A percentile compares a stretch with the other conserved stretches of the same genome.
phyloP scores from a whole-genome alignment of 768 basidiomycete species.

The Rhodosporidiobolus sp. region DNA sequence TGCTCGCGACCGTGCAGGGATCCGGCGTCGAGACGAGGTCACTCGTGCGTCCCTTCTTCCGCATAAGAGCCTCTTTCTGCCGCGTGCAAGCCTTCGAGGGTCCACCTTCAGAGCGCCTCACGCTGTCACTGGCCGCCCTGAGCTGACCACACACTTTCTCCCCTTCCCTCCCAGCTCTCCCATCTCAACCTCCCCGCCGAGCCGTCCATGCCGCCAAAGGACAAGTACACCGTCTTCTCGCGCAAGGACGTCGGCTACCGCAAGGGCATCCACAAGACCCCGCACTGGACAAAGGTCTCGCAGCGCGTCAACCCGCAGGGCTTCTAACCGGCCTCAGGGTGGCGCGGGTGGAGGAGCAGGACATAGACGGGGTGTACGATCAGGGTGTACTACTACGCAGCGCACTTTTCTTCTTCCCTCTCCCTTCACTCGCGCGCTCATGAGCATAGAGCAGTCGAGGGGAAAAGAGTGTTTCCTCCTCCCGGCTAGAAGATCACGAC shows the following conservation, averaged over 20 bases:
- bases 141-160: neutral
- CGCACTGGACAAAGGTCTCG: constrained; percentile 33
- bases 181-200: constrained; percentile 87
- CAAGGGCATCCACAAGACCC: constrained; percentile 89
- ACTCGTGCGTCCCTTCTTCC: constrained; percentile 58
- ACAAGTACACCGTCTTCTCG: constrained; percentile 93
- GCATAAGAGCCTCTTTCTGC: neutral
- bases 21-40: constrained; percentile 76
- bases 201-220: constrained; percentile 81
- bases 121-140: neutral
- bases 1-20: constrained; percentile 78
- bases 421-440: neutral
- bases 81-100: neutral
- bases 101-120: neutral
- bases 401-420: no score
- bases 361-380: constrained; percentile 1
- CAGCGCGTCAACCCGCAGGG: constrained; percentile 29
- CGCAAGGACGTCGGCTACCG: constrained; percentile 61
- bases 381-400: neutral
- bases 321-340: constrained; percentile 24
- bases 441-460: neutral
- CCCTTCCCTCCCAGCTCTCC: constrained; percentile 54
- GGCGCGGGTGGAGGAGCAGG: neutral
- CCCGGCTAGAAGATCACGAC: constrained; percentile 66
- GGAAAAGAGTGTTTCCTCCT: neutral